phyloP scores from a whole-genome alignment of 345 rosid species.

The Erucastrum elatum region DNA sequence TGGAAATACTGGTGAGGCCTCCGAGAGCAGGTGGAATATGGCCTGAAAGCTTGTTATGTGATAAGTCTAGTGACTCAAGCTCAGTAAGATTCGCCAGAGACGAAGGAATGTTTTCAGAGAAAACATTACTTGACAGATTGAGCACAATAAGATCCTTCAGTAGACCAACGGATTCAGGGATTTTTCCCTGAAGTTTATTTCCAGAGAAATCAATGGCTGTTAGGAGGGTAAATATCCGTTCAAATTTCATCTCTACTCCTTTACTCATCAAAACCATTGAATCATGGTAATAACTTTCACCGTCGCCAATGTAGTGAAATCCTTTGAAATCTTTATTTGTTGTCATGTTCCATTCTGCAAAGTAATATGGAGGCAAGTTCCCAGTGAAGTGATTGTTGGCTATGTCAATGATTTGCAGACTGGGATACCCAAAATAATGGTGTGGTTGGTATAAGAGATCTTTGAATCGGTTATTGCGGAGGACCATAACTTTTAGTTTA shows the following conservation, averaged over 20 bases:
- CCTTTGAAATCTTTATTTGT: not conserved
- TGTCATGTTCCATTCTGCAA: not conserved
- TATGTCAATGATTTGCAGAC: not conserved
- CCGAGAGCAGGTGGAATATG: not conserved
- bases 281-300: not conserved
- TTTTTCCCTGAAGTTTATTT: not conserved
- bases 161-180: not conserved
- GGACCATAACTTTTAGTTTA: not conserved
- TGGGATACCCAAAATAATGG: not conserved
- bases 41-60: not conserved
- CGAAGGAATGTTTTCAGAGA: not conserved
- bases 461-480: not conserved
- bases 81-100: not conserved
- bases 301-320: not conserved
- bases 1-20: not conserved
- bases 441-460: not conserved
- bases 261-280: not conserved
- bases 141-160: not conserved
- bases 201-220: not conserved
- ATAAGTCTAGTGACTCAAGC: not conserved
- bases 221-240: not conserved
- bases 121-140: not conserved
- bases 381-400: not conserved
- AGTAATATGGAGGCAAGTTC: not conserved
- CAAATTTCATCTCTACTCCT: not conserved